Evolutionary conservation across 306 rosid genomes (phyloP), one percentile per base, ranked within the genome.

Genomic region (Ceratonia siliqua): DNA sequence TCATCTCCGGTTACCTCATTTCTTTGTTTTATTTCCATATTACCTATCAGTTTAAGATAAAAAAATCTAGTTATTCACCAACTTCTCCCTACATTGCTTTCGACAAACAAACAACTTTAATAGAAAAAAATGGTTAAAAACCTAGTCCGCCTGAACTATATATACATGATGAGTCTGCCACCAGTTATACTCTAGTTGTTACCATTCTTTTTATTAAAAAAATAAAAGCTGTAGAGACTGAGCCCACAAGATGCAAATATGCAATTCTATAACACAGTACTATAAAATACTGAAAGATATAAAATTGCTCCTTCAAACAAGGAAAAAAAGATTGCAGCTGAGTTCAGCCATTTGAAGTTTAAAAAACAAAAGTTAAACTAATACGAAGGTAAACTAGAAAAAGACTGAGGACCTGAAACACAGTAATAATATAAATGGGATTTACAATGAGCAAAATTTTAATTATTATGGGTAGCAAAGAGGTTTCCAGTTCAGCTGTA

Each of bases 401-500:
- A 11, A 33, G 48, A 58, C 24, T 1, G 18, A 27, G 8, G 35
- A 58, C 41, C 32, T 41, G 32, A 61, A 57, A n/a, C 77, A 48
- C 41, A 52, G 30, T 24, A 45, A 57, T 41, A 24, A 71, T 28
- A 71, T n/a, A 38, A 54, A 38, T 71, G 50, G 53, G 54, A 71
- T 8, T 25, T 43, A 18, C 57, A 43, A 42, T 27, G 67, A 57
- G 18, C 11, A 24, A 38, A 54, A 20, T 22, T 36, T 54, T 36
- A 38, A 70, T 52, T 17, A 58, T 12, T 58, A 32, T 42, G 32
- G 67, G 54, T 42, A 72, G 41, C 35, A 42, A 9, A 8, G 30
- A 21, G 36, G n/a, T 15, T 15, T 43, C 58, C 62, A 43, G 58
- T 30, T 58, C 58, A 73, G 46, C 45, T 43, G 32, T 43, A 39